Base-by-base conservation (phyloP, 176 grass and related monocot genomes). In the Oryza rufipogon region DNA sequence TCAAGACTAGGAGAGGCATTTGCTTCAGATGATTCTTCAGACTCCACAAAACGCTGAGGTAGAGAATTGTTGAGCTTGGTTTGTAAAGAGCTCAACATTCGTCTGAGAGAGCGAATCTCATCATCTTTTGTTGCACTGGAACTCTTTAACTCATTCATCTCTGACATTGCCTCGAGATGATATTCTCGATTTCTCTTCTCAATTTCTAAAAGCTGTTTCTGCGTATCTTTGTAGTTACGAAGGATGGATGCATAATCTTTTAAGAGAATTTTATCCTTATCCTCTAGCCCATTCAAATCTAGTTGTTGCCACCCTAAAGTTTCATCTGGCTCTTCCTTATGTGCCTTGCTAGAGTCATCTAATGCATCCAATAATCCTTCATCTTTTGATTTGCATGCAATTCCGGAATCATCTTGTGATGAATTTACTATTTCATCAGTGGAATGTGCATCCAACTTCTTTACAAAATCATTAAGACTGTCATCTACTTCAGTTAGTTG, bases 1-100 rank as follows among this genome's bases (percentile, higher is more conserved):
- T 68, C 72, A 80, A 54, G 72, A 67, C 73, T 52, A 81, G 78
- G 28, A 36, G 39, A 77, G 56, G 78, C 74, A 58, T 78, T 75
- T 89, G 52, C 84, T 77, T 87, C 73, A 77, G 86, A 73, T 19
- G 54, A 66, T 82, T 84, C 75, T 79, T 83, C 81, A 71, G 89
- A 81, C 42, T 78, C 84, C 36, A 80, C 92, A 22, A 22, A 42
- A 51, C 38, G 74, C 13, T 94, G 77, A 26, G 60, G 39, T 44
- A 44, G 38, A 89, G 83, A 83, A 83, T 17, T 54, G 83, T 56
- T 82, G 58, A 87, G 46, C 76, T 78, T 88, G 30, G 75, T 84
- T 70, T 94, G 85, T 48, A 94, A 88, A 85, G 90, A 88, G 83
- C 85, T 90, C 71, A 94, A 70, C 80, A 94, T 94, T 56, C 81